Evolutionary conservation across 2,329 filamentous ascomycete species (phyloP).

Genomic region (Xylogone sp.): DNA sequence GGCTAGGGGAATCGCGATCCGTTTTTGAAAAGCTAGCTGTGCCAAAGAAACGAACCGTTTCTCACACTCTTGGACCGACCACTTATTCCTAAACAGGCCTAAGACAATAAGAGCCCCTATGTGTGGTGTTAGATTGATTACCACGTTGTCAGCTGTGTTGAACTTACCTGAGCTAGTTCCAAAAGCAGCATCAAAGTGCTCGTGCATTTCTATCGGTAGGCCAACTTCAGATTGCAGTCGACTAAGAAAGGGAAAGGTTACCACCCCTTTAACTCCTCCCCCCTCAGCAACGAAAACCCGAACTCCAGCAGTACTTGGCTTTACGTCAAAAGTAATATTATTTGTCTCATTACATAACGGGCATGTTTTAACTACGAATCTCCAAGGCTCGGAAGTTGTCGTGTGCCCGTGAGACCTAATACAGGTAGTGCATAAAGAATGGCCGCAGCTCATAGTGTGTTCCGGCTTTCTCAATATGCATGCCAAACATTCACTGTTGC

Average conservation of each 20-base stretch:
- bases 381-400: not conserved
- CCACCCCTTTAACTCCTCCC: slow-evolving; percentile 6
- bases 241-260: slow-evolving; percentile 4
- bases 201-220: slow-evolving; percentile 5
- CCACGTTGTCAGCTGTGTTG: no score
- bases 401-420: no score
- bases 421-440: no score
- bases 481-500: no score
- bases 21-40: slow-evolving; percentile 2
- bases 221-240: slow-evolving; percentile 4
- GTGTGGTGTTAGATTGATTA: not conserved
- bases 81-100: slow-evolving; percentile 9
- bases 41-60: slow-evolving; percentile 4
- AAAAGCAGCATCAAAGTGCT: slow-evolving; percentile 12
- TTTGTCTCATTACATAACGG: not conserved
- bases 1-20: not conserved
- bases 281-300: slow-evolving; percentile 7
- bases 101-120: slow-evolving; percentile 6
- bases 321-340: slow-evolving; percentile 1
- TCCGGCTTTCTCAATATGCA: no score
- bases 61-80: slow-evolving; percentile 7
- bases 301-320: slow-evolving; percentile 6
- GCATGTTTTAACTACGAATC: not conserved
- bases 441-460: no score
- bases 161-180: slow-evolving; percentile 10